Base-by-base conservation (phyloP, 108 stramenopile species). In the Discostella pseudostelligera region DNA sequence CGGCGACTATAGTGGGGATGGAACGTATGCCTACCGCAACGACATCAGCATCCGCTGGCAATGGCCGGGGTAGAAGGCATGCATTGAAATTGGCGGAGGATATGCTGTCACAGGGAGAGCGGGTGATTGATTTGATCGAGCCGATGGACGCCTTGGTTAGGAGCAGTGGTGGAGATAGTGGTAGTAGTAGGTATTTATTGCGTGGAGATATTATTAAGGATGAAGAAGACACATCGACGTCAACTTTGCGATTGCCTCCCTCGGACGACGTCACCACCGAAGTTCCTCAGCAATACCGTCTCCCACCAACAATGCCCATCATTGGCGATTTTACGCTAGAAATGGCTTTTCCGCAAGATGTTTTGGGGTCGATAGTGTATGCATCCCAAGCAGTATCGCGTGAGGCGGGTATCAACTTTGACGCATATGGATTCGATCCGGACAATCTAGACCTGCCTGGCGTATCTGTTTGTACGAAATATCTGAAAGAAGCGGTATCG, bases 31-130 rank as follows among this genome's bases (percentile, higher is more conserved):
- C 78, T 17, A 56, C 47, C 5, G 20, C 51, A 14, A 12, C 47
- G 29, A 62, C 16, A 1, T 42, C 63, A 4, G 42, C 42, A 3
- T 48, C 54, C 35, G 48, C 45, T 56, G 70, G 37, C 39, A 49
- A 12, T 62, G 66, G 36, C 7, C 45, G 70, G 48, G 40, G 74
- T 39, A 62, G 60, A 10, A 74, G 77, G 1, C 85, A 83, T 24
- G 68, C 89, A 16, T 43, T 87, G 32, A 76, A 81, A 48, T 47
- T 94, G 48, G 83, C 82, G 17, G 79, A 87, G 39, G 80, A 89
- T 50, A 71, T 94, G 57, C 59, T 89, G 76, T 78, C 74, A n/a
- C 90, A 94, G 71, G 85, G 87, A 43, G 93, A 94, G 44, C 79
- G 88, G 10, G 86, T 91, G 14, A 79, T 84, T 9, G 88, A 94